These are phyloP conservation scores for Fusarium continuum DNA, from an alignment of 2,329 filamentous ascomycete species.

Conservation along the genomic window DNA sequence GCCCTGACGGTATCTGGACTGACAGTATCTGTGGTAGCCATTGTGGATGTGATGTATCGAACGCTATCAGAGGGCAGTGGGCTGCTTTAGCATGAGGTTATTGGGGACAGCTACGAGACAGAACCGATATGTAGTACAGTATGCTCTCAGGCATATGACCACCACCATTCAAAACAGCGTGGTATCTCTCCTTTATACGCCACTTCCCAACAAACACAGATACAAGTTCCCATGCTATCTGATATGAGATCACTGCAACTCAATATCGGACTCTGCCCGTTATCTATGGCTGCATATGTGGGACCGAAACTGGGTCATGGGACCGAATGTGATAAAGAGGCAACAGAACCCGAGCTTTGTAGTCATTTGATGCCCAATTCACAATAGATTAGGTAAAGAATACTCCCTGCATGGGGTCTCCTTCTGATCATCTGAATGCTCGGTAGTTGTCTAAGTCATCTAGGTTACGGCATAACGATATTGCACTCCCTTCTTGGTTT, in stretches of 20 bases:
- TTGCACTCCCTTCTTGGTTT: neutral
- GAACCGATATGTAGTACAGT: neutral
- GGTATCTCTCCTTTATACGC: conserved; percentile 6
- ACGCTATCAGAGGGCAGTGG: too few species aligned
- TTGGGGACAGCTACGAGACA: too few species aligned
- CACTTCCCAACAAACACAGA: neutral
- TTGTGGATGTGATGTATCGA: neutral
- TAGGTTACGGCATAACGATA: neutral
- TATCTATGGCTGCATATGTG: neutral
- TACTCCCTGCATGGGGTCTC: neutral
- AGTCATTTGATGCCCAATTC: neutral
- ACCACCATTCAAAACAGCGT: neutral
- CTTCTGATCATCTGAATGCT: neutral
- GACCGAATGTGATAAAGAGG: conserved; percentile 6
- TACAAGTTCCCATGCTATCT: neutral
- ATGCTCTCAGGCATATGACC: neutral
- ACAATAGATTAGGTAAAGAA: neutral
- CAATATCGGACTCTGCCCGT: conserved; percentile 2
- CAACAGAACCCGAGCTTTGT: conserved; percentile 17
- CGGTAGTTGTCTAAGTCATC: neutral
- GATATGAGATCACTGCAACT: neutral
- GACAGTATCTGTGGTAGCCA: neutral
- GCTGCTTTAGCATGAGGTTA: too few species aligned
- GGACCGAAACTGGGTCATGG: conserved; percentile 12
- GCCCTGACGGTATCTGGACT: conserved; percentile 25